phyloP scores from a whole-genome alignment of 805 yeast genomes.

The Candida vartiovaarae region DNA sequence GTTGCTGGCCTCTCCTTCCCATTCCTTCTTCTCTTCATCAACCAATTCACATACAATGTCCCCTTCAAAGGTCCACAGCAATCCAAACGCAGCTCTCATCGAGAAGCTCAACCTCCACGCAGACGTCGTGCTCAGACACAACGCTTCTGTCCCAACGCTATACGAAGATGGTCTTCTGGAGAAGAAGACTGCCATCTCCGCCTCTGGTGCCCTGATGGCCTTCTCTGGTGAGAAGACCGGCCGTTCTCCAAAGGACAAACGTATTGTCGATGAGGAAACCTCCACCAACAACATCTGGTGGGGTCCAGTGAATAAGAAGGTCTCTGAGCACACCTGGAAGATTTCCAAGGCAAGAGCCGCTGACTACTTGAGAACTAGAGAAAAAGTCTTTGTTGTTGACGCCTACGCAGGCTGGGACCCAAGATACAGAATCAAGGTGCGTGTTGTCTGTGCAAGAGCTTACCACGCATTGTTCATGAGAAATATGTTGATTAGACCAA shows the following conservation, averaged over 20 bases:
- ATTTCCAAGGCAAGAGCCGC: constrained; percentile 94
- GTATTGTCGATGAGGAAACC: constrained; percentile 91
- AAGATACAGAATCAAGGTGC: constrained; percentile 88
- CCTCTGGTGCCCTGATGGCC: constrained; percentile 93
- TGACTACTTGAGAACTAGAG: constrained; percentile 93
- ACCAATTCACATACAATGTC: constrained; percentile 14
- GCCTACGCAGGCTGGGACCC: constrained; percentile 99
- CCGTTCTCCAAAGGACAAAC: constrained; percentile 96
- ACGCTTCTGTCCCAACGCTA: constrained; percentile 85
- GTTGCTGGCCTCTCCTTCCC: not conserved
- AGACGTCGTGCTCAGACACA: constrained; percentile 72
- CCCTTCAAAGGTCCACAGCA: constrained; percentile 19
- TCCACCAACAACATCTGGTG: constrained; percentile 89
- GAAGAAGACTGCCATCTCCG: constrained; percentile 83
- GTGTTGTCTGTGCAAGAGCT: constrained; percentile 96
- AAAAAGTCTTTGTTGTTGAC: constrained; percentile 88
- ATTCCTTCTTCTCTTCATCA: not conserved
- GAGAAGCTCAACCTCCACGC: constrained; percentile 41
- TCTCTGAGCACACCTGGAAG: constrained; percentile 89
- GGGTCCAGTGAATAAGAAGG: constrained; percentile 98
- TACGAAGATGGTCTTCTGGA: constrained; percentile 94
- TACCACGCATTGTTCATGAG: constrained; percentile 98
- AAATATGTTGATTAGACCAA: constrained; percentile 95
- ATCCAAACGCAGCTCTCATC: constrained; percentile 17
- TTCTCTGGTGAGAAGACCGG: constrained; percentile 95